Evolutionary conservation across 139 green algal genomes (phyloP), one percentile per base, ranked within the genome.

Genomic region (Microglena sp.): DNA sequence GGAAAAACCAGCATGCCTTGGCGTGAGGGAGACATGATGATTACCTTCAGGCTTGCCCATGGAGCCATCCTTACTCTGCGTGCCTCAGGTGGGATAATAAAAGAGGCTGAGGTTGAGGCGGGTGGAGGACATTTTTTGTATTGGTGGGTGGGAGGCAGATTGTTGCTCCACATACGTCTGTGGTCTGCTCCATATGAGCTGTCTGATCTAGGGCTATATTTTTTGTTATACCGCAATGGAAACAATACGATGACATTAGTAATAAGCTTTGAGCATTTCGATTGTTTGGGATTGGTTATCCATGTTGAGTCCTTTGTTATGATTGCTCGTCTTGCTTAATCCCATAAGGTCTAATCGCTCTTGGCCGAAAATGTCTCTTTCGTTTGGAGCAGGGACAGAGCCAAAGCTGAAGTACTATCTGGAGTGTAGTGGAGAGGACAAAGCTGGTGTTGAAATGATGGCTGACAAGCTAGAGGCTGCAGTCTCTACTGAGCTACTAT

Each of bases 361-460:
- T n/a, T n/a, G n/a, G n/a, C n/a, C n/a, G n/a, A n/a, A n/a, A n/a
- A n/a, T n/a, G n/a, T n/a, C n/a, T n/a, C 4, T 8, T 3, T 15
- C 55, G 5, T 62, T n/a, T n/a, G n/a, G n/a, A n/a, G 1, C 64
- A 77, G 85, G 83, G 29, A 91, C 85, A 1, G 85, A 91, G 65
- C 85, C 85, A 15, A 91, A 91, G 77, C 71, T 91, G 1, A 91
- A 91, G 69, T 90, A 82, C 63, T 91, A 87, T 33, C 32, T 89
- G 15, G 83, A 89, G 63, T 71, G 80, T 15, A 6, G 18, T 31
- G 61, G 35, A 8, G 1, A 43, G 15, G 72, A 63, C 33, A 36
- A n/a, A 35, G 72, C 24, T 4, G 56, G 30, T 15, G 61, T 44
- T 3, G 28, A 21, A 22, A 45, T 33, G 3, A 57, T 76, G 44